These are phyloP conservation scores for Emergomyces africanus DNA, from an alignment of 2,329 filamentous ascomycete species.

Conservation along the genomic window DNA sequence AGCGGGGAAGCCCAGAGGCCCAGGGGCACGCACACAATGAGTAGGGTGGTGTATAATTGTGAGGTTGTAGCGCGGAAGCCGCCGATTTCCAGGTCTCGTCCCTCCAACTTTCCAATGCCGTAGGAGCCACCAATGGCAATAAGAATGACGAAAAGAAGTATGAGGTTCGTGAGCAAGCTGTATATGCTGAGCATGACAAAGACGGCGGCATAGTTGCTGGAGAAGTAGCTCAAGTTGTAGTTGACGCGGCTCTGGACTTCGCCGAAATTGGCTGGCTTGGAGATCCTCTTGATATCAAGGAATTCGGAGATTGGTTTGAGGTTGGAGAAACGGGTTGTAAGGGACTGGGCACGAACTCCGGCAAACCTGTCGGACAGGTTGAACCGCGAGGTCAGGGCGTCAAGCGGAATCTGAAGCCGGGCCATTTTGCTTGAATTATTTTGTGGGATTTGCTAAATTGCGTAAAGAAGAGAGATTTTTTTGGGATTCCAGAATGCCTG, in stretches of 20 bases:
- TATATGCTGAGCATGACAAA: slow-evolving; percentile 96
- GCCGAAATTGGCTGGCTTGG: slow-evolving; percentile 81
- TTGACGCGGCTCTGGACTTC: slow-evolving; percentile 88
- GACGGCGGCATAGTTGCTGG: slow-evolving; percentile 92
- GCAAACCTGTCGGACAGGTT: slow-evolving; percentile 78
- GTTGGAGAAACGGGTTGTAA: slow-evolving; percentile 79
- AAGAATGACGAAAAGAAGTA: slow-evolving; percentile 83
- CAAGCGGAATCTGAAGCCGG: slow-evolving; percentile 83
- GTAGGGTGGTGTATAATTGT: slow-evolving; percentile 83
- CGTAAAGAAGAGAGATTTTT: background rate
- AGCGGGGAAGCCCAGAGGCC: slow-evolving; percentile 77
- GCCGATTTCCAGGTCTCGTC: slow-evolving; percentile 77
- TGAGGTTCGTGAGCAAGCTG: slow-evolving; percentile 74
- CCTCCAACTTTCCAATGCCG: slow-evolving; percentile 80
- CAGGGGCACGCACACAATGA: slow-evolving; percentile 71
- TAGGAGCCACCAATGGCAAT: slow-evolving; percentile 78
- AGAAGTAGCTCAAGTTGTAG: slow-evolving; percentile 96
- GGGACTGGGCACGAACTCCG: slow-evolving; percentile 63
- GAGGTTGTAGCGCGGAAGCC: slow-evolving; percentile 72
- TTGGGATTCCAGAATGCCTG: background rate
- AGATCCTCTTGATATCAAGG: slow-evolving; percentile 87
- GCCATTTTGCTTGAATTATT: slow-evolving; percentile 47
- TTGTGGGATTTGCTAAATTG: background rate
- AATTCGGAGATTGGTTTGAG: slow-evolving; percentile 86
- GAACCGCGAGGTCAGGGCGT: slow-evolving; percentile 79